phyloP scores from a whole-genome alignment of 2,329 filamentous ascomycete species.

The Zymoseptoria crescenta region DNA sequence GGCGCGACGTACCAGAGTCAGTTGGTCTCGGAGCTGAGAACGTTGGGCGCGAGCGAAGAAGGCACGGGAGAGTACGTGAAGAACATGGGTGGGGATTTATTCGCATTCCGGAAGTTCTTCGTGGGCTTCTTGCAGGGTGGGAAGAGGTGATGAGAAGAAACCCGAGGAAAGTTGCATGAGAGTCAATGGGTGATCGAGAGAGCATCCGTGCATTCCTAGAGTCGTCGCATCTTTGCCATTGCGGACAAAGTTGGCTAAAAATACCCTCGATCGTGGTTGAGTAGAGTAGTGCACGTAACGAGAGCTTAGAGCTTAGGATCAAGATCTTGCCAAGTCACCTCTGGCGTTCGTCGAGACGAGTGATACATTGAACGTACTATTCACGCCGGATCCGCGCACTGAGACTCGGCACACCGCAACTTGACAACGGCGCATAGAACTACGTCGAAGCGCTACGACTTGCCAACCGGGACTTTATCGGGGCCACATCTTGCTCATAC shows the following conservation, averaged over 20 bases:
- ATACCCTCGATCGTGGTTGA: not conserved
- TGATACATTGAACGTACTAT: not conserved
- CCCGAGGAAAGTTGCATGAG: not conserved
- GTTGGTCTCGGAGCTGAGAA: constrained; percentile 56
- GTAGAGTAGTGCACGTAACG: not conserved
- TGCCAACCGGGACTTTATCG: not conserved
- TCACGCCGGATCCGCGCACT: too few species aligned
- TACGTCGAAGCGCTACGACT: not conserved
- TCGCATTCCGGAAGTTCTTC: constrained; percentile 41
- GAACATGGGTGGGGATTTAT: constrained; percentile 39
- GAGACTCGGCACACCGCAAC: not conserved
- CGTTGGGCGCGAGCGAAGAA: constrained; percentile 58
- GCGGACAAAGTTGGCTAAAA: not conserved
- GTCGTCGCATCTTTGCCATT: not conserved
- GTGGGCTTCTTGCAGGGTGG: constrained; percentile 35
- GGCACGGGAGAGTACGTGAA: constrained; percentile 58
- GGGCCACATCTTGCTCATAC: not conserved
- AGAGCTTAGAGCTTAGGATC: not conserved
- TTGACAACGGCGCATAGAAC: not conserved
- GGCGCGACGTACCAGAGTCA: constrained; percentile 71
- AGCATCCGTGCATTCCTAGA: not conserved
- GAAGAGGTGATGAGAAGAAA: constrained; percentile 7
- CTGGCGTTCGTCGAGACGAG: not conserved
- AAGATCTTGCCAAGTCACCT: not conserved
- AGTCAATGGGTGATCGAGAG: not conserved